phyloP scores from a whole-genome alignment of 2,329 filamentous ascomycete species.

The Fusarium chlamydosporum region DNA sequence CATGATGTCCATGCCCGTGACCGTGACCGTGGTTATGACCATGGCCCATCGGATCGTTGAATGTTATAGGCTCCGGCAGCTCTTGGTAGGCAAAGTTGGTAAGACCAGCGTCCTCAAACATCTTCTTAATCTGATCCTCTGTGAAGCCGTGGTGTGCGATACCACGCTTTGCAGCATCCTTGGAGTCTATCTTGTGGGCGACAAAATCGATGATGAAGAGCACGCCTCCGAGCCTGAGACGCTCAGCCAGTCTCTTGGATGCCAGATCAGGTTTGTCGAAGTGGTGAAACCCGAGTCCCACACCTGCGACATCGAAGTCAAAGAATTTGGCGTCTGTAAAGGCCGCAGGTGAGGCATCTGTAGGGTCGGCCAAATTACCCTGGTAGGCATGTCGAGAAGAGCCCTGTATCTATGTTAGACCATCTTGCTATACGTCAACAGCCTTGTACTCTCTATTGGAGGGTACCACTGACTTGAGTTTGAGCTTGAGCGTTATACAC shows the following conservation, averaged over 20 bases:
- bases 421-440: neutral
- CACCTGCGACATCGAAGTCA: slow-evolving; percentile 76
- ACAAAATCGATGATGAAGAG: slow-evolving; percentile 78
- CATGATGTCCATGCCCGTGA: slow-evolving; percentile 10
- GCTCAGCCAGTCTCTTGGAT: slow-evolving; percentile 69
- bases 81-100: slow-evolving; percentile 70
- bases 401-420: slow-evolving; percentile 34
- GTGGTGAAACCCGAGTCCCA: slow-evolving; percentile 76
- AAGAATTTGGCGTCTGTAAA: slow-evolving; percentile 74
- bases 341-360: slow-evolving; percentile 64
- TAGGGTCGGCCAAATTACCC: slow-evolving; percentile 68
- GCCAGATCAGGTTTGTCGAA: slow-evolving; percentile 75
- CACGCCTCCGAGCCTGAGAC: slow-evolving; percentile 75
- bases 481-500: slow-evolving; percentile 74
- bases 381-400: slow-evolving; percentile 68
- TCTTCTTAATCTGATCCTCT: slow-evolving; percentile 67
- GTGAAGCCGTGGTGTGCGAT: slow-evolving; percentile 78
- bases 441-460: slow-evolving; percentile 1
- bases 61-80: slow-evolving; percentile 65
- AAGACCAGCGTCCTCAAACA: slow-evolving; percentile 75
- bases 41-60: slow-evolving; percentile 48
- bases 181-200: slow-evolving; percentile 60
- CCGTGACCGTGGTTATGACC: slow-evolving; percentile 19
- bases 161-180: slow-evolving; percentile 58
- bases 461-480: slow-evolving; percentile 62